Percentiles rank a stretch among this genome's conserved stretches.
Conservation (phyloP, 2,329 filamentous ascomycete genomes). For the Triangularia setosa region DNA sequence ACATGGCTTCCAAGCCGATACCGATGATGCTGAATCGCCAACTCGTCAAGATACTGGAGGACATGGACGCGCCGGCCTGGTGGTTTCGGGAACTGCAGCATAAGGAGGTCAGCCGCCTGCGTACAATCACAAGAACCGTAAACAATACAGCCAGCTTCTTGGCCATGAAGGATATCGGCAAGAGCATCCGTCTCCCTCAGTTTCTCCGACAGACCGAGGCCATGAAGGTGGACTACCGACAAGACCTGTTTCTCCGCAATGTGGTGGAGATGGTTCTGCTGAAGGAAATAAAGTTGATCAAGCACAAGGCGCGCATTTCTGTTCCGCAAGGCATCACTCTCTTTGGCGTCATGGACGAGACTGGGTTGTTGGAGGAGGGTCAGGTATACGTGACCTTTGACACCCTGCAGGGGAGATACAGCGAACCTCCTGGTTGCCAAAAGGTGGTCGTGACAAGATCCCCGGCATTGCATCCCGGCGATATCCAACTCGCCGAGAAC, state of each 20-base stretch:
- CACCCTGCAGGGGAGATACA: constrained; percentile 18
- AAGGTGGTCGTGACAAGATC: constrained; percentile 68
- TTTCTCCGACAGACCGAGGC: constrained; percentile 58
- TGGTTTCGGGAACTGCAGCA: constrained; percentile 65
- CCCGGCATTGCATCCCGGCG: constrained; percentile 76
- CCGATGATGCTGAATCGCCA: constrained; percentile 72
- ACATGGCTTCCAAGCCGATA: constrained; percentile 62
- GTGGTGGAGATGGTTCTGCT: constrained; percentile 68
- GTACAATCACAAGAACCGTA: constrained; percentile 53
- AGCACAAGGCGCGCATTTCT: constrained; percentile 73
- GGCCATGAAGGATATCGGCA: constrained; percentile 57
- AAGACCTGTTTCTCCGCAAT: constrained; percentile 66
- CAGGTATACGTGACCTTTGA: constrained; percentile 60
- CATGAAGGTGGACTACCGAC: constrained; percentile 60
- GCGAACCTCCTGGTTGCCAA: constrained; percentile 30
- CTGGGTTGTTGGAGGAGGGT: constrained; percentile 59
- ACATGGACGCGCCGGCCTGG: constrained; percentile 56
- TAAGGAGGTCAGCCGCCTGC: constrained; percentile 57
- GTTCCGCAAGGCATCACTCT: constrained; percentile 69
- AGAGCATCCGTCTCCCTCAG: constrained; percentile 54
- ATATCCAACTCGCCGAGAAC: constrained; percentile 65
- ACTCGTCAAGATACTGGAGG: constrained; percentile 82
- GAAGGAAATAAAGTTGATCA: constrained; percentile 68
- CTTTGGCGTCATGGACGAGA: constrained; percentile 83
- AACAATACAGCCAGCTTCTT: constrained; percentile 65